Evolutionary conservation across 176 grass and related monocot genomes (phyloP).

Genomic region (Oryza glaberrima): DNA sequence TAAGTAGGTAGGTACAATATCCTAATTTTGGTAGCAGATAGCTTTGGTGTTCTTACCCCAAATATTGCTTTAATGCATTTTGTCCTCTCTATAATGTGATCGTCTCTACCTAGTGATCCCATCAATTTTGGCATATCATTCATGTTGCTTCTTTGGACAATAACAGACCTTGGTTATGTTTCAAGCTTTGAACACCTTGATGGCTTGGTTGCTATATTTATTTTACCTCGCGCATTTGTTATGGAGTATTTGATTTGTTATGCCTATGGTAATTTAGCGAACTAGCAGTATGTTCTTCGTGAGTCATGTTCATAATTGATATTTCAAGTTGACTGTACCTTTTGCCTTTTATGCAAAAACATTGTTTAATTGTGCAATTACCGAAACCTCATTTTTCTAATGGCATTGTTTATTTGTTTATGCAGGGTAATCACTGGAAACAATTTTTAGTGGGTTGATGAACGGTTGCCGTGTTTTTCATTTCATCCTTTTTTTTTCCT

Average conservation of each 20-base stretch:
- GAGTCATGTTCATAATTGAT: not conserved
- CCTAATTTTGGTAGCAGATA: not conserved
- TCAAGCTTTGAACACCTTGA: not conserved
- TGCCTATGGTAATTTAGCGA: conserved; percentile 5
- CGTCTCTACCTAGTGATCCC: not conserved
- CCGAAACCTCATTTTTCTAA: conserved; percentile 28
- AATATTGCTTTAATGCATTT: conserved; percentile 8
- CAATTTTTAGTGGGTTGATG: conserved; percentile 55
- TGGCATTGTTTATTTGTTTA: not conserved
- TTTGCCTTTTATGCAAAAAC: not conserved
- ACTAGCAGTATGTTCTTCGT: not conserved
- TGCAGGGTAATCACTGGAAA: conserved; percentile 56
- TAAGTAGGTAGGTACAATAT: conserved; percentile 62
- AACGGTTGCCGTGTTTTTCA: conserved; percentile 46
- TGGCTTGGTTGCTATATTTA: conserved; percentile 2
- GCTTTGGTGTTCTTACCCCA: not conserved
- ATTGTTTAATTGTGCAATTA: not conserved
- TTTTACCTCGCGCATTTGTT: conserved; percentile 16
- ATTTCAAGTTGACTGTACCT: not conserved
- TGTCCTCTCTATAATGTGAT: not conserved
- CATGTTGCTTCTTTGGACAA: conserved; percentile 27
- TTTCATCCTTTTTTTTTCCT: conserved; percentile 41
- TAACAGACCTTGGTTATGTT: not conserved
- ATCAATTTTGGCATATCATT: conserved; percentile 18
- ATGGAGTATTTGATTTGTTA: not conserved